phyloP scores from a whole-genome alignment of 768 basidiomycete genomes.

The Lentinus tigrinus region DNA sequence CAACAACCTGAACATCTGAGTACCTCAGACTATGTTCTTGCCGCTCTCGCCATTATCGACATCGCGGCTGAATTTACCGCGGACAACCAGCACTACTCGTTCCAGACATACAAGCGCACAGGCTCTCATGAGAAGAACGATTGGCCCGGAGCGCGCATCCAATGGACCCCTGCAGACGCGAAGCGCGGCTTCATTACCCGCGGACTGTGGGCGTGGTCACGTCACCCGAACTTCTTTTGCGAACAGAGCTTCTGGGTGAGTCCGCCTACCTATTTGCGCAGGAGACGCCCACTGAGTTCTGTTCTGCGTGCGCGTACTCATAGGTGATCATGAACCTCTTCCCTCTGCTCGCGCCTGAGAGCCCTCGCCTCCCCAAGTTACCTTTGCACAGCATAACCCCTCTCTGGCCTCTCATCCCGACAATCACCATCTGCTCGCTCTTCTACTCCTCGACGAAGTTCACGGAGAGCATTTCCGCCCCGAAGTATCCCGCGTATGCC shows the following conservation, averaged over 20 bases:
- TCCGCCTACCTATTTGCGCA: conserved; percentile 3
- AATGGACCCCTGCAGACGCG: conserved; percentile 65
- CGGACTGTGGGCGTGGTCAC: conserved; percentile 82
- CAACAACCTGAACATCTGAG: conserved; percentile 54
- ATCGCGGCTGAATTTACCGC: conserved; percentile 76
- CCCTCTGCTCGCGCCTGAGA: conserved; percentile 51
- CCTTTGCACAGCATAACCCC: conserved; percentile 26
- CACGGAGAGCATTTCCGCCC: conserved; percentile 75
- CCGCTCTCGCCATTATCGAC: conserved; percentile 53
- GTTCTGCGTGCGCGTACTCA: background rate
- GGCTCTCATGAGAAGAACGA: conserved; percentile 43
- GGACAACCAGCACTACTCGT: conserved; percentile 91
- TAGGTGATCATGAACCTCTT: conserved; percentile 71
- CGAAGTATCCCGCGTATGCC: conserved; percentile 75
- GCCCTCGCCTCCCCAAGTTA: conserved; percentile 23
- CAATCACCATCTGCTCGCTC: conserved; percentile 60
- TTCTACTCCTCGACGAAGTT: conserved; percentile 78
- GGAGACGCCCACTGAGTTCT: background rate
- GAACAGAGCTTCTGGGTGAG: conserved; percentile 87
- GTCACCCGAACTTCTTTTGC: conserved; percentile 92
- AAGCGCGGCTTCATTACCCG: conserved; percentile 81
- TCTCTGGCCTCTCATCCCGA: conserved; percentile 47
- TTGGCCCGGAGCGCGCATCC: conserved; percentile 65
- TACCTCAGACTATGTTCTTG: conserved; percentile 62
- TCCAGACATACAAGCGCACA: conserved; percentile 73